Evolutionary conservation across 768 basidiomycete species (phyloP).

Genomic region (Naganishia onofrii): DNA sequence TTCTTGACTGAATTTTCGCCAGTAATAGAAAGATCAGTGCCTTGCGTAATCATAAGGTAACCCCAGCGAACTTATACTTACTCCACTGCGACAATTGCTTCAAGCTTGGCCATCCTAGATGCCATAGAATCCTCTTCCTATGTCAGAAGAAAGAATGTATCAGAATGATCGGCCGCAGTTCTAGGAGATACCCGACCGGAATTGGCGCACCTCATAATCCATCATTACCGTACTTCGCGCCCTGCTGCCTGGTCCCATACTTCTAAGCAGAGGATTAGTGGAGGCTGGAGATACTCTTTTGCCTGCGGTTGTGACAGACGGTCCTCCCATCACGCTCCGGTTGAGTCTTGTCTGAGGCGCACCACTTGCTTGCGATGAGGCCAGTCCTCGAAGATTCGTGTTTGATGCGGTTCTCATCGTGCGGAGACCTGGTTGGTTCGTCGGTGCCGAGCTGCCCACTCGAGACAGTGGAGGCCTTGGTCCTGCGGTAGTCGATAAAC

Average conservation of each 20-base stretch:
- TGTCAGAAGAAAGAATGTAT: neutral
- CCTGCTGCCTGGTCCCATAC: conserved; percentile 5
- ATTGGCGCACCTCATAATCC: conserved; percentile 15
- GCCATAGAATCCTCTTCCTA: conserved; percentile 18
- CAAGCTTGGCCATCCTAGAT: conserved; percentile 25
- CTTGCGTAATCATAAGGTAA: neutral
- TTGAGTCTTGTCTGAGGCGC: neutral
- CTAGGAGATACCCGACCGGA: neutral
- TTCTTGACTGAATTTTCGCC: conserved; percentile 5
- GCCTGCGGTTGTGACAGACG: neutral
- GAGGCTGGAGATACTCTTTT: conserved; percentile 12
- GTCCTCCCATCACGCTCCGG: conserved; percentile 7
- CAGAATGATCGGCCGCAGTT: no score
- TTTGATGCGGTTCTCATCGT: conserved; percentile 18
- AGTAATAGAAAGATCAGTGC: neutral
- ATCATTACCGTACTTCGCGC: conserved; percentile 22
- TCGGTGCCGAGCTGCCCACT: neutral
- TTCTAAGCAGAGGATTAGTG: neutral
- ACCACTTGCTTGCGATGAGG: neutral
- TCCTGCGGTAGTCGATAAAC: neutral
- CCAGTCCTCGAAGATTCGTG: conserved; percentile 21
- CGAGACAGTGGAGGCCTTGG: neutral
- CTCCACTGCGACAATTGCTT: conserved; percentile 25
- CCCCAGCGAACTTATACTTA: neutral
- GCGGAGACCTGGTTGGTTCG: conserved; percentile 1